phyloP scores from a whole-genome alignment of 805 yeast species.

The Cyberlindnera mississippiensis region DNA sequence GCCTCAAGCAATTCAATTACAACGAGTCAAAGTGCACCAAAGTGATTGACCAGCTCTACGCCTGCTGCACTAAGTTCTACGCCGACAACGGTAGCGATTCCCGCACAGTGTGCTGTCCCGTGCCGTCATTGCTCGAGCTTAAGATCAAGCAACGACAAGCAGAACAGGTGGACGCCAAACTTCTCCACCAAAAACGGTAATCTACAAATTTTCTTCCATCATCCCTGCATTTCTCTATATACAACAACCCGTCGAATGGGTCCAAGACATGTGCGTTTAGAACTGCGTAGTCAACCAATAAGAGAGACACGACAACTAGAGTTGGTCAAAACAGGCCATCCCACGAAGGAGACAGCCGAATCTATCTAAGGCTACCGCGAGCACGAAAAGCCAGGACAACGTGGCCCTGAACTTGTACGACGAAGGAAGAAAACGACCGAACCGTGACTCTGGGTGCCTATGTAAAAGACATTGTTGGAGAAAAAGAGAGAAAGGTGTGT shows the following conservation, averaged over 20 bases:
- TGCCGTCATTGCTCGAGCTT: conserved; percentile 53
- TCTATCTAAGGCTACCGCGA: conserved; percentile 87
- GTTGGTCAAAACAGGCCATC: conserved; percentile 46
- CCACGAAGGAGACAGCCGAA: conserved; percentile 5
- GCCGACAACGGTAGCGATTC: conserved; percentile 53
- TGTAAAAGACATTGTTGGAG: conserved; percentile 28
- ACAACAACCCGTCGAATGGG: neutral
- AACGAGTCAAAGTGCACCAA: conserved; percentile 73
- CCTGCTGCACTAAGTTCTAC: conserved; percentile 71
- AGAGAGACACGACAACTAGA: conserved; percentile 36
- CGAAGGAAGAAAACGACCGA: conserved; percentile 31
- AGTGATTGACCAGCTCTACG: conserved; percentile 65
- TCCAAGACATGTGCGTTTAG: conserved; percentile 59
- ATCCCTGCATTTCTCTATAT: neutral
- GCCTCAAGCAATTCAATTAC: conserved; percentile 57
- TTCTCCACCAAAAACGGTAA: conserved; percentile 27
- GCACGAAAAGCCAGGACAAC: conserved; percentile 55
- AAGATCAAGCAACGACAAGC: conserved; percentile 62
- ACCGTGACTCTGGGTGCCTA: conserved; percentile 77
- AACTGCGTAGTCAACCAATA: conserved; percentile 63
- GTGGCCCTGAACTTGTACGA: conserved; percentile 25
- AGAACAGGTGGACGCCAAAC: conserved; percentile 56
- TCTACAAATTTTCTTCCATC: neutral
- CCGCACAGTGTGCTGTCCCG: conserved; percentile 75
- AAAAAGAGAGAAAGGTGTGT: conserved; percentile 5